A percentile compares a stretch with the other conserved stretches of the same genome.
These are phyloP conservation scores for Torulaspora pretoriensis DNA, from an alignment of 1,139 yeast genomes.

Conservation along the genomic window DNA sequence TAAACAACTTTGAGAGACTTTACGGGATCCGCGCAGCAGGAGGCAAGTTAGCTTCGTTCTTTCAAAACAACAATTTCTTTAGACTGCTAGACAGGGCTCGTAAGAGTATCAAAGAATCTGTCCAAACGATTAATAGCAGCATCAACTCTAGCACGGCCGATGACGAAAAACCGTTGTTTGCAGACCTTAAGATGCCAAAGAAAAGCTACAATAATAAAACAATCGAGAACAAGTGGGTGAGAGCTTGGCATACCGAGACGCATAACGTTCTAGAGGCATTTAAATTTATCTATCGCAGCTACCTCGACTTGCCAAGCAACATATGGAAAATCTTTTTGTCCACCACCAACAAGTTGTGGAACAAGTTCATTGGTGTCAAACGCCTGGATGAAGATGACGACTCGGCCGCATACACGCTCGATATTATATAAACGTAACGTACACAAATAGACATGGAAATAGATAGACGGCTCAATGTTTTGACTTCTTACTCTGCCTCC, in stretches of 20 bases:
- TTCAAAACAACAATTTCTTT: conserved; percentile 34
- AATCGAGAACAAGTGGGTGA: conserved; percentile 25
- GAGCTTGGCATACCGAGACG: conserved; percentile 52
- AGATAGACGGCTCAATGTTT: conserved; percentile 1
- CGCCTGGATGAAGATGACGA: conserved; percentile 30
- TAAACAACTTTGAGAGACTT: conserved; percentile 62
- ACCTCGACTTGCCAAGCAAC: conserved; percentile 63
- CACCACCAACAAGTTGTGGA: conserved; percentile 62
- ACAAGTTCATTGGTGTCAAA: conserved; percentile 57
- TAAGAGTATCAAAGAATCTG: conserved; percentile 20
- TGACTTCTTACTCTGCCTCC: conserved; percentile 5
- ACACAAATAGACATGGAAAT: conserved; percentile 3
- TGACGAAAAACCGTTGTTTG: conserved; percentile 16
- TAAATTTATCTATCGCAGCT: conserved; percentile 61
- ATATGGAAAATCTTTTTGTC: conserved; percentile 49
- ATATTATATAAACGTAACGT: conserved; percentile 18
- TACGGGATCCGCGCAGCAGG: conserved; percentile 39
- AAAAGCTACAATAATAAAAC: conserved; percentile 12
- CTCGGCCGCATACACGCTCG: conserved; percentile 23
- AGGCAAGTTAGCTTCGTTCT: conserved; percentile 24
- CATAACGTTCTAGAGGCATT: conserved; percentile 60
- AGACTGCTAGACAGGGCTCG: conserved; percentile 28
- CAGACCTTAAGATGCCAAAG: conserved; percentile 29
- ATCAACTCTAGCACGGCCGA: conserved; percentile 2
- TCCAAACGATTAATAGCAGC: conserved; percentile 11